phyloP scores from a whole-genome alignment of 305 asterid genomes.

The Euphrasia arctica region DNA sequence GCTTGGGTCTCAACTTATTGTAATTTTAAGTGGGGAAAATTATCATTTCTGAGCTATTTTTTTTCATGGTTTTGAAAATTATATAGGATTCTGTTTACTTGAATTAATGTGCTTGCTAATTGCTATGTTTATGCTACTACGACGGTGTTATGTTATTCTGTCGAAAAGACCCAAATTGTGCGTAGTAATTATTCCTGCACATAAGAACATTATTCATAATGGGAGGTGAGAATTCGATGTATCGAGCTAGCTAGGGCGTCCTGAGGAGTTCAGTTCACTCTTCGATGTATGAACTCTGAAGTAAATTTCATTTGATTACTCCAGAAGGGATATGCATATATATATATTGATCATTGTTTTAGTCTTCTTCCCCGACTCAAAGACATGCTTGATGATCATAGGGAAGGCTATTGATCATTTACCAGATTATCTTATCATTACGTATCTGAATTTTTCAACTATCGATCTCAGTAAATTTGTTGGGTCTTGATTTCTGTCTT shows the following conservation, averaged over 20 bases:
- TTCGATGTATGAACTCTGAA: not conserved
- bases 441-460: slow-evolving; percentile 5
- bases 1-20: too few relatives aligned
- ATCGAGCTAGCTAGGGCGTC: too few relatives aligned
- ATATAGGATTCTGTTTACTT: not conserved
- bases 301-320: not conserved
- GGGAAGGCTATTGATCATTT: not conserved
- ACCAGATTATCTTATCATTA: not conserved
- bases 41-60: too few relatives aligned
- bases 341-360: not conserved
- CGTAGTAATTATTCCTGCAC: too few relatives aligned
- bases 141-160: not conserved
- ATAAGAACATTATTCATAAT: too few relatives aligned
- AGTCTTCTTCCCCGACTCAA: not conserved
- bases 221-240: too few relatives aligned
- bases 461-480: not conserved
- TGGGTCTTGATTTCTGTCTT: slow-evolving; percentile 18
- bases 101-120: not conserved
- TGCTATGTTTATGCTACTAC: not conserved
- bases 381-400: slow-evolving; percentile 15
- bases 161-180: too few relatives aligned
- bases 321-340: not conserved
- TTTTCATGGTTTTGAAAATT: too few relatives aligned
- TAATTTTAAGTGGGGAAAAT: too few relatives aligned
- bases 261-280: too few relatives aligned